Conservation (phyloP, 129 eudicot species). For the Erigeron canadensis region DNA sequence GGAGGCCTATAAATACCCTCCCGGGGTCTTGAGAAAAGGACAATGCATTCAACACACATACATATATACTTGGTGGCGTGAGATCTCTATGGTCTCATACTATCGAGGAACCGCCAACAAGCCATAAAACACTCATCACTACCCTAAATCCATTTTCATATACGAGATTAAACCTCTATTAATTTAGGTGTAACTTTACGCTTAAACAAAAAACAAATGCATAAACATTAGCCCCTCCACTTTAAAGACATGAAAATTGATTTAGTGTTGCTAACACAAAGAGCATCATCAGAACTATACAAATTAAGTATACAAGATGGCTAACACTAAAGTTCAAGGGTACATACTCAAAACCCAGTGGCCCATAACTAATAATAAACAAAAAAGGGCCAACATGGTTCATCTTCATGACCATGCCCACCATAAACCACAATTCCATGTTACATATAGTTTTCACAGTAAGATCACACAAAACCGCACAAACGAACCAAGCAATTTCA, state of each 20-base stretch:
- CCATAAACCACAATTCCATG: constrained; percentile 20
- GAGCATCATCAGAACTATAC: constrained; percentile 31
- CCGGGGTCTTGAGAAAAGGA: no score
- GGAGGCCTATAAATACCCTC: no score
- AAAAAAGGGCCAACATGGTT: constrained; percentile 20
- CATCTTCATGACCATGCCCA: constrained; percentile 36
- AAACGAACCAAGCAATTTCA: neutral
- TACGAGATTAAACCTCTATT: no score
- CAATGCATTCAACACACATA: no score
- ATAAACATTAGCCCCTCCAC: neutral
- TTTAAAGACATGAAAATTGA: constrained; percentile 9
- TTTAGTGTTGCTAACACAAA: constrained; percentile 13
- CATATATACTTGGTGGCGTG: no score
- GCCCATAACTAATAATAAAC: constrained; percentile 26
- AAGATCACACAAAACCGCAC: constrained; percentile 28
- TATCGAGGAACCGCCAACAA: no score
- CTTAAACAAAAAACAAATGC: no score
- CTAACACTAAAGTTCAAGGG: constrained; percentile 23
- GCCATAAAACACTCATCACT: no score
- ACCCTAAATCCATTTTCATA: no score
- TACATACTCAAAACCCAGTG: constrained; percentile 15
- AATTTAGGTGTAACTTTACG: no score
- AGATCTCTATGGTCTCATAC: no score
- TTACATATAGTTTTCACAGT: constrained; percentile 16
- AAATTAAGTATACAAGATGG: constrained; percentile 22